Percentiles rank a stretch among this genome's conserved stretches.
phyloP scores from a whole-genome alignment of 1,284 basidiomycete species.

The Melampsora americana region DNA sequence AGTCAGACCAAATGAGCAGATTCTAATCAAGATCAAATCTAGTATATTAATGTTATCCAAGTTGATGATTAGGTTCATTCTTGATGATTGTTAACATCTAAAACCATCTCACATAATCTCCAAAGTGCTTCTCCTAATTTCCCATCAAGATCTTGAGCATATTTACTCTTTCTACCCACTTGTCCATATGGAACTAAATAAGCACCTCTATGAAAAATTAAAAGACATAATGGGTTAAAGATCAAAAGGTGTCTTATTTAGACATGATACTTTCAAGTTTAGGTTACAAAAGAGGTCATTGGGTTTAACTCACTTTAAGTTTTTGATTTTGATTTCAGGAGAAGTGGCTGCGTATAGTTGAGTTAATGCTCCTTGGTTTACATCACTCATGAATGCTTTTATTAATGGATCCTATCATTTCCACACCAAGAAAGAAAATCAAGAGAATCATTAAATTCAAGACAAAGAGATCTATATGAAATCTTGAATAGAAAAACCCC shows the following conservation, averaged over 20 bases:
- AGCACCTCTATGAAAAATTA: background rate
- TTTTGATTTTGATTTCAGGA: slow-evolving; percentile 10
- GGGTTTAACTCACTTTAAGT: too few species aligned
- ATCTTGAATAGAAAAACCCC: too few species aligned
- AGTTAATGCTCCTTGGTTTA: slow-evolving; percentile 24
- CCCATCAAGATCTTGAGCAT: background rate
- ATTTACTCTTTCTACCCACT: background rate
- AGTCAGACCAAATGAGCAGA: too few species aligned
- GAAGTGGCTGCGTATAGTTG: slow-evolving; percentile 35
- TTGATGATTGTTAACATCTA: background rate
- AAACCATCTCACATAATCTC: background rate
- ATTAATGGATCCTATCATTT: background rate
- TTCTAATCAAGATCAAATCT: too few species aligned
- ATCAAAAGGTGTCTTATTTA: too few species aligned
- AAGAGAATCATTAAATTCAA: background rate
- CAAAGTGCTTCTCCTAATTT: background rate
- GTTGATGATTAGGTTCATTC: too few species aligned
- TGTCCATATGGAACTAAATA: slow-evolving; percentile 18
- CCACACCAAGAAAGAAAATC: background rate
- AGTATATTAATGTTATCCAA: too few species aligned
- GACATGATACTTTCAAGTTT: too few species aligned
- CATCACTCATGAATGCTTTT: background rate
- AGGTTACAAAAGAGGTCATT: too few species aligned
- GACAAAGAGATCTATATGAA: background rate
- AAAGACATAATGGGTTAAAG: too few species aligned